Conservation (phyloP, 306 rosid species). For the Prosopis cineraria region DNA sequence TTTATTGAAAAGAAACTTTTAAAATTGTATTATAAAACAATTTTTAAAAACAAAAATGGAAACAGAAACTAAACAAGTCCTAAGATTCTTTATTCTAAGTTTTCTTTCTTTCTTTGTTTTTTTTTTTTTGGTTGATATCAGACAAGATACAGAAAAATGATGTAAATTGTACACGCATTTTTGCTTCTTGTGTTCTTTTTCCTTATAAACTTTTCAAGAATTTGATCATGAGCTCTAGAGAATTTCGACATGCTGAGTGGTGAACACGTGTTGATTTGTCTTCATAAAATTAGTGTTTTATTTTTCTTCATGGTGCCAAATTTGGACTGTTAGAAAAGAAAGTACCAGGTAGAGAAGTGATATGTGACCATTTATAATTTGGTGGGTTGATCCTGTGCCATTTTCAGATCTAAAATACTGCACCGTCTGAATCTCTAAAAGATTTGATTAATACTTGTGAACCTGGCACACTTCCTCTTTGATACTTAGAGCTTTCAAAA, state of each 20-base stretch:
- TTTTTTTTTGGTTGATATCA: background rate
- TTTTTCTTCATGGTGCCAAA: background rate
- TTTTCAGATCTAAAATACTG: background rate
- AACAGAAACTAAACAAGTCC: no score
- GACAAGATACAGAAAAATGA: background rate
- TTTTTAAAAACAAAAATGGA: no score
- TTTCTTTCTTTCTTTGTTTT: background rate
- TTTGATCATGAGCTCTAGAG: background rate
- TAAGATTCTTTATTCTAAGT: background rate
- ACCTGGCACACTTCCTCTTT: background rate
- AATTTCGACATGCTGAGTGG: background rate
- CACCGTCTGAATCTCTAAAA: slow-evolving; percentile 6
- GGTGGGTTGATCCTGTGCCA: background rate
- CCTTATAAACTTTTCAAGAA: background rate
- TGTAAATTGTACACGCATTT: background rate
- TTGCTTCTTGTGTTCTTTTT: background rate
- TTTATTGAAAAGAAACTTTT: no score
- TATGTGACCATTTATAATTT: background rate
- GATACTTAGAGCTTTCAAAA: slow-evolving; percentile 2
- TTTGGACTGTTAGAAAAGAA: background rate
- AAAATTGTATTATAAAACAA: no score
- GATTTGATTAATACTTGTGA: background rate
- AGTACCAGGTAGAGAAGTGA: background rate
- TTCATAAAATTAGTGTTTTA: background rate
- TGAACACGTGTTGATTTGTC: background rate